These are phyloP conservation scores for Podaxis pistillaris DNA, from an alignment of 768 basidiomycete genomes.

Conservation along the genomic window DNA sequence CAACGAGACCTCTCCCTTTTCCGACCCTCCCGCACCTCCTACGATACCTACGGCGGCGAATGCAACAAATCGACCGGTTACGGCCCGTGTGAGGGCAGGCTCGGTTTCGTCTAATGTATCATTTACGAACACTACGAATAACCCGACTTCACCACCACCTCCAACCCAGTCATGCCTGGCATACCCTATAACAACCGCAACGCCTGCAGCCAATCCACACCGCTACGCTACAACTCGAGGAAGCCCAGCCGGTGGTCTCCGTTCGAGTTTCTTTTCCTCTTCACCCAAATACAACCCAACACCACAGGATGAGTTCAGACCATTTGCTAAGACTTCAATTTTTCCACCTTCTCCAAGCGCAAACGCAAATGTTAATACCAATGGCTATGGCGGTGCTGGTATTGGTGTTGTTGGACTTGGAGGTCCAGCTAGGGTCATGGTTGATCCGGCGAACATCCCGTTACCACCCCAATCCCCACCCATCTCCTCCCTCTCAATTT, in stretches of 20 bases:
- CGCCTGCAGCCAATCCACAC: conserved; percentile 58
- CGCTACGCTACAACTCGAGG: conserved; percentile 42
- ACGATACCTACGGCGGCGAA: conserved; percentile 13
- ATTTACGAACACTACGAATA: conserved; percentile 25
- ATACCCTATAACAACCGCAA: conserved; percentile 57
- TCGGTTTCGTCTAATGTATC: conserved; percentile 40
- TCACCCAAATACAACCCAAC: conserved; percentile 11
- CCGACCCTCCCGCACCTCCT: conserved; percentile 21
- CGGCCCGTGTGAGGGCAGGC: conserved; percentile 33
- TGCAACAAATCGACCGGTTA: conserved; percentile 19
- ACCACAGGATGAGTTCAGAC: conserved; percentile 16
- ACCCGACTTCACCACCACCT: conserved; percentile 29
- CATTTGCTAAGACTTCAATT: conserved; percentile 13
- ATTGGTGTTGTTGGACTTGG: background rate
- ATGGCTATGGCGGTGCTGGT: conserved; percentile 8
- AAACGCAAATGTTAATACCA: conserved; percentile 3
- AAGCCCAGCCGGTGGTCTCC: conserved; percentile 27
- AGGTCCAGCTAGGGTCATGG: conserved; percentile 27
- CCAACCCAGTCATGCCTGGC: background rate
- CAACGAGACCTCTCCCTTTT: conserved; percentile 19
- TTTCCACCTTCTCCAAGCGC: conserved; percentile 13
- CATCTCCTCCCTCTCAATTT: conserved; percentile 67
- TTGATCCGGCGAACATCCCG: conserved; percentile 59
- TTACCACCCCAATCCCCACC: conserved; percentile 71
- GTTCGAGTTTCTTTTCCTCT: conserved; percentile 26